Evolutionary conservation across 2,329 filamentous ascomycete genomes (phyloP).

Genomic region (Didymella glomerata): DNA sequence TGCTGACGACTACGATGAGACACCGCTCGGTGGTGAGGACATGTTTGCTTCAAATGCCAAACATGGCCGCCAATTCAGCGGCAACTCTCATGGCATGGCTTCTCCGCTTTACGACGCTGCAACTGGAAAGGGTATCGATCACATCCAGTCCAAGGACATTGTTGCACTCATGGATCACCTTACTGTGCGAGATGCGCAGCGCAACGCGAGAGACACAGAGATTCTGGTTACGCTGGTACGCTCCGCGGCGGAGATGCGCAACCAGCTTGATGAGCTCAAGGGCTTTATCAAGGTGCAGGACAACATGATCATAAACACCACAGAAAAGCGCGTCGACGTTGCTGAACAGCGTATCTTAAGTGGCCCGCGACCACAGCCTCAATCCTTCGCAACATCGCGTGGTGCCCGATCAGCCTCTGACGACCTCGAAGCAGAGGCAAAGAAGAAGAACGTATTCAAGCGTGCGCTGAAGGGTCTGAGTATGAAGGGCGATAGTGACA

Average conservation of each 20-base stretch:
- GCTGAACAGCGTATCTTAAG: slow-evolving; percentile 83
- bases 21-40: slow-evolving; percentile 54
- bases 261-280: slow-evolving; percentile 95
- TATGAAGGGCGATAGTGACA: slow-evolving; percentile 85
- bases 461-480: slow-evolving; percentile 91
- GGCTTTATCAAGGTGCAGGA: slow-evolving; percentile 90
- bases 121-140: slow-evolving; percentile 85
- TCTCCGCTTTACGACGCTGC: slow-evolving; percentile 91
- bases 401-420: slow-evolving; percentile 62
- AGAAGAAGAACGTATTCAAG: slow-evolving; percentile 93
- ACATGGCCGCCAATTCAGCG: slow-evolving; percentile 76
- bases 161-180: slow-evolving; percentile 98
- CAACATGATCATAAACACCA: slow-evolving; percentile 83
- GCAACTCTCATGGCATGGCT: slow-evolving; percentile 88
- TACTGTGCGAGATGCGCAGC: slow-evolving; percentile 94
- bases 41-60: slow-evolving; percentile 54
- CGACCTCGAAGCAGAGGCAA: slow-evolving; percentile 68
- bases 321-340: slow-evolving; percentile 87
- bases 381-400: slow-evolving; percentile 65
- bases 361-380: slow-evolving; percentile 82
- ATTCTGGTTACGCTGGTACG: slow-evolving; percentile 94
- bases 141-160: slow-evolving; percentile 95
- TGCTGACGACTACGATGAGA: slow-evolving; percentile 59
- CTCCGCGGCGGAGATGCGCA: slow-evolving; percentile 95
- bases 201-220: slow-evolving; percentile 94